Evolutionary conservation across 257 asterid species (phyloP), one percentile per base, ranked within the genome.

Genomic region (Penstemon davidsonii): DNA sequence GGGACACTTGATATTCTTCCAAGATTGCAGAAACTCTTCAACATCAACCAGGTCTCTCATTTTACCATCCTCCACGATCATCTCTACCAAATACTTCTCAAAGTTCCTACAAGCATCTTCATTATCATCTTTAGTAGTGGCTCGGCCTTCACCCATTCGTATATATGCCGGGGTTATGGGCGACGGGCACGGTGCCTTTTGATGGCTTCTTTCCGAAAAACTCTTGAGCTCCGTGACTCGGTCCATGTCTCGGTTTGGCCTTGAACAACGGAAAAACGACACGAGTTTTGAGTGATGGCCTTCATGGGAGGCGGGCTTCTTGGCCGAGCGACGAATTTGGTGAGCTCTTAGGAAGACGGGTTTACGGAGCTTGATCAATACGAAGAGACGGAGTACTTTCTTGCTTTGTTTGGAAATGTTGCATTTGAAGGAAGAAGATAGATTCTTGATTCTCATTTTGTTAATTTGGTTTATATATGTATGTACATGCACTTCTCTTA

Each of bases 21-120:
- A 86, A 78, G 85, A 85, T 72, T 81, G 79, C 8, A 90, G 75
- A 33, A 88, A 82, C 83, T 90, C 96, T 60, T 90, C 97, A 42
- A 86, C 86, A 72, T 88, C 96, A 56, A 19, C 79, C 60, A 90
- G 75, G 57, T 88, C 89, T 36, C 76, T 78, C 73, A 69, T 68
- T 52, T 82, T 82, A 55, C 97, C 90, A 4, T 88, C 96, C 37
- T 88, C 97, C 54, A 78, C 77, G 5, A 90, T 78, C 97, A 88
- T 86, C 52, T 88, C 89, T 7, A 74, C 70, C 86, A 90, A 58
- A 70, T 83, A 85, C 64, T 78, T 85, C 81, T 90, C 92, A 33
- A 90, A 88, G 67, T 88, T 86, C 67, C 87, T 82, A 65, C 96
- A 86, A 8, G 89, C 92, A 55, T 81, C 96, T 46, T 90, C 89